phyloP scores from a whole-genome alignment of 2,329 filamentous ascomycete species.

The Ophiocordyceps robertsii region DNA sequence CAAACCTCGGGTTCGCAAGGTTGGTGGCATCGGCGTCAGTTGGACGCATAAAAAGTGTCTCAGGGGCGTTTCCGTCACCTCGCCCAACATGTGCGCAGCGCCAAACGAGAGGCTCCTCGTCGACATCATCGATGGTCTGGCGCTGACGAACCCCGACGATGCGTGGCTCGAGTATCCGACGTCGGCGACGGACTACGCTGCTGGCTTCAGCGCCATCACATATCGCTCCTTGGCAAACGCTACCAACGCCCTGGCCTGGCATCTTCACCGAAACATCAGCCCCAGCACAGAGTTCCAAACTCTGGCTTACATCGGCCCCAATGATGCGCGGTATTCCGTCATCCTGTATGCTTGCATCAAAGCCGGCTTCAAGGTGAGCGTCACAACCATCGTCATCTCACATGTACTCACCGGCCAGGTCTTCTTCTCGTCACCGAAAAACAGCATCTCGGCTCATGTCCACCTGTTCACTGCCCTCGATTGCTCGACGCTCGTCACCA shows the following conservation, averaged over 20 bases:
- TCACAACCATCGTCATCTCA: neutral
- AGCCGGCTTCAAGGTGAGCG: slow-evolving; percentile 1
- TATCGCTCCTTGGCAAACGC: neutral
- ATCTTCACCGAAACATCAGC: neutral
- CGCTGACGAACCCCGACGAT: neutral
- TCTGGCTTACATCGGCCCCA: slow-evolving; percentile 1
- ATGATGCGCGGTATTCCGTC: slow-evolving; percentile 4
- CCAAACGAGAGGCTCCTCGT: neutral
- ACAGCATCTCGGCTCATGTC: slow-evolving; percentile 1
- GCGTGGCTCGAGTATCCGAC: neutral
- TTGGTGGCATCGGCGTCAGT: too few species aligned
- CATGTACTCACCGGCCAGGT: neutral
- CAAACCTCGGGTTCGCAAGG: too few species aligned
- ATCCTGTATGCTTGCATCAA: slow-evolving; percentile 5
- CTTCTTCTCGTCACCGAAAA: slow-evolving; percentile 5
- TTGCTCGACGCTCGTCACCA: neutral
- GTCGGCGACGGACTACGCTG: neutral
- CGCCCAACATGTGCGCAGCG: neutral
- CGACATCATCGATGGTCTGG: neutral
- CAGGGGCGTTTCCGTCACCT: neutral
- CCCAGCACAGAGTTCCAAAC: neutral
- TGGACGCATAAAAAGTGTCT: too few species aligned
- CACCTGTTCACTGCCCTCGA: neutral
- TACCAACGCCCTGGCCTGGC: neutral
- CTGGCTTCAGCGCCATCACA: neutral